A percentile compares a stretch with the other conserved stretches of the same genome.
These are phyloP conservation scores for Phytophthora aleatoria DNA, from an alignment of 352 stramenopile species.

Conservation along the genomic window DNA sequence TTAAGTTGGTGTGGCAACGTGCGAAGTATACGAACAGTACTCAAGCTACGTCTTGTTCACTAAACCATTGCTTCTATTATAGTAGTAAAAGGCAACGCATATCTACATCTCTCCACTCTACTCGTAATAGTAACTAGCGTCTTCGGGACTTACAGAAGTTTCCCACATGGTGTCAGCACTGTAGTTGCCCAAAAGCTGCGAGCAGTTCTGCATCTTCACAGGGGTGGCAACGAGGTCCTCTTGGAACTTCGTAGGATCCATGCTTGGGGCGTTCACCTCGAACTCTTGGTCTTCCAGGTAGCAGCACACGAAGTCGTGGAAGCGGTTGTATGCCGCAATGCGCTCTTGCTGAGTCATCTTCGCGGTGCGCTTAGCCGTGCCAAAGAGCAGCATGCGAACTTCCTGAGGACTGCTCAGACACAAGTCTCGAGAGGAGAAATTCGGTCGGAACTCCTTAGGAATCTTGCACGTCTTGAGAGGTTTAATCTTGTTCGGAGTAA, in stretches of 20 bases:
- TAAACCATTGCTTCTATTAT: not conserved
- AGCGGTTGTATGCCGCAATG: constrained; percentile 28
- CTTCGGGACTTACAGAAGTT: not conserved
- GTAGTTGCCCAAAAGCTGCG: constrained; percentile 23
- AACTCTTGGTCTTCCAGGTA: constrained; percentile 32
- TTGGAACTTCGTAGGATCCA: constrained; percentile 9
- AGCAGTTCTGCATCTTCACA: constrained; percentile 31
- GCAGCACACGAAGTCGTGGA: constrained; percentile 38
- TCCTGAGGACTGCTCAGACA: constrained; percentile 20
- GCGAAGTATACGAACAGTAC: no score
- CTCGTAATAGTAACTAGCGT: not conserved
- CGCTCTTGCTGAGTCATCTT: constrained; percentile 23
- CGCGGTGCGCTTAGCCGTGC: constrained; percentile 18
- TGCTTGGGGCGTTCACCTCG: constrained; percentile 28
- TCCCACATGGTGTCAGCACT: constrained; percentile 17
- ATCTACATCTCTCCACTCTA: not conserved
- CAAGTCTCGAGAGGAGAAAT: constrained; percentile 31
- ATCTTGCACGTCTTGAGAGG: constrained; percentile 18
- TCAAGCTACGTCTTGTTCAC: no score
- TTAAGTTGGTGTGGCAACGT: no score
- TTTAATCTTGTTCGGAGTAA: constrained; percentile 10
- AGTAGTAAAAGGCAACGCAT: not conserved
- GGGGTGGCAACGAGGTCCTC: constrained; percentile 16
- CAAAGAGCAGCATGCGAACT: constrained; percentile 32
- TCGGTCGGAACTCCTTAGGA: constrained; percentile 22